Base-by-base conservation (phyloP, 1,139 yeast genomes). In the Diutina catenulata region DNA sequence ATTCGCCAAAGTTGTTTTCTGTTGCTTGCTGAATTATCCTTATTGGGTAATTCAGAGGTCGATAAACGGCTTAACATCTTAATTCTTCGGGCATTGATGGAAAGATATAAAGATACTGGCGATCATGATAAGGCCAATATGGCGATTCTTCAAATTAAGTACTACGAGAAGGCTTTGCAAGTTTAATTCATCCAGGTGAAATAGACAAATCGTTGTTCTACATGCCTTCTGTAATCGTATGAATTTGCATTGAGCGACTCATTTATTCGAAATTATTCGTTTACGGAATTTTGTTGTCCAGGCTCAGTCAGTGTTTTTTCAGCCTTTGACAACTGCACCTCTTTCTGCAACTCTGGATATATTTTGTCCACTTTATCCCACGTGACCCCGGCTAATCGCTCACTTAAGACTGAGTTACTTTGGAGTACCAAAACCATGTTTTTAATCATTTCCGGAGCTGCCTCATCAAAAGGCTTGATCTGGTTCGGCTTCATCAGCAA, bases 401-500 rank as follows among this genome's bases (percentile, higher is more conserved):
- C 42, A 16, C 52, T 53, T 4, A 64, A 51, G 5, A 52, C 47
- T 13, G 50, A 55, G 35, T 53, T 51, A 28, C 51, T 49, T 39
- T 59, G 60, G 33, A 67, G 52, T 1, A 66, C 70, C 39, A 67
- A 52, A 7, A 66, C 49, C 68, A 66, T 59, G 43, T 81, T 82
- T 56, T 80, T 80, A 43, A 81, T 57, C 36, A 76, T 61, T 55
- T 81, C 93, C 3, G 67, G 56, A 2, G 74, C 73, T 6, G 80
- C 70, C 49, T 81, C 91, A 38, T 62, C 65, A 38, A 68, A 58
- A 14, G 60, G 55, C 16, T 56, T 59, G 40, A 56, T 54, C 43
- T 60, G 60, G 25, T 41, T 44, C 14, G 48, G 47, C 25, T 50
- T 47, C 16, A 45, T 43, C 20, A 51, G 40, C 23, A 52, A 50